These are phyloP conservation scores for Leucaena leucocephala DNA, from an alignment of 306 rosid genomes.

Conservation along the genomic window DNA sequence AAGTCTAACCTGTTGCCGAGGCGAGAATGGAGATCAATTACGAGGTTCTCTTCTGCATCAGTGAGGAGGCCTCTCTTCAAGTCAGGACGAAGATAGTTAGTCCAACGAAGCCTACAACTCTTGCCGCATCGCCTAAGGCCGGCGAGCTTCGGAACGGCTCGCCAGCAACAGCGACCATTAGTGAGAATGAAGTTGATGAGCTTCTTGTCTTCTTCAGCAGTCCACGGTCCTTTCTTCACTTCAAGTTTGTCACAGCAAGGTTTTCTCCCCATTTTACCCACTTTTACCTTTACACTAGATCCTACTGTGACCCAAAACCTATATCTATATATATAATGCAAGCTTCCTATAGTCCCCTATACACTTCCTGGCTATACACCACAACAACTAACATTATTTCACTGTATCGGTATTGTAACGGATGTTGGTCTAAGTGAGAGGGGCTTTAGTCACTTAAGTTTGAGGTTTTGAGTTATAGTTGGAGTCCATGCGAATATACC, in stretches of 20 bases:
- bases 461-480: too few species aligned
- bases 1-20: constrained; percentile 92
- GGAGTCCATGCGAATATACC: too few species aligned
- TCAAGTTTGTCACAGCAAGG: constrained; percentile 97
- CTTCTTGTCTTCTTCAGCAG: constrained; percentile 90
- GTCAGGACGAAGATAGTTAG: constrained; percentile 91
- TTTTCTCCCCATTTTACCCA: constrained; percentile 77
- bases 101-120: constrained; percentile 99
- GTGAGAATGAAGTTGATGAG: constrained; percentile 86
- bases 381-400: too few species aligned
- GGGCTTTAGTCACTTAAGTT: too few species aligned
- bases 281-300: constrained; percentile 35
- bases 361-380: constrained; percentile 40
- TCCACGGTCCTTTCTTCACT: constrained; percentile 99
- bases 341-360: constrained; percentile 25
- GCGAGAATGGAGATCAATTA: constrained; percentile 89
- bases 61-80: constrained; percentile 87
- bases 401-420: too few species aligned
- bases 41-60: constrained; percentile 74
- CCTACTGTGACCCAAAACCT: neutral
- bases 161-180: constrained; percentile 96
- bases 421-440: too few species aligned
- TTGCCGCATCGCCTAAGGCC: constrained; percentile 93
- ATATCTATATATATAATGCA: constrained; percentile 33
- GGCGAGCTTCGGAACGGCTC: constrained; percentile 94